Evolutionary conservation across 352 stramenopile species (phyloP), one percentile per base, ranked within the genome.

Genomic region (Pythium vanterpoolii): DNA sequence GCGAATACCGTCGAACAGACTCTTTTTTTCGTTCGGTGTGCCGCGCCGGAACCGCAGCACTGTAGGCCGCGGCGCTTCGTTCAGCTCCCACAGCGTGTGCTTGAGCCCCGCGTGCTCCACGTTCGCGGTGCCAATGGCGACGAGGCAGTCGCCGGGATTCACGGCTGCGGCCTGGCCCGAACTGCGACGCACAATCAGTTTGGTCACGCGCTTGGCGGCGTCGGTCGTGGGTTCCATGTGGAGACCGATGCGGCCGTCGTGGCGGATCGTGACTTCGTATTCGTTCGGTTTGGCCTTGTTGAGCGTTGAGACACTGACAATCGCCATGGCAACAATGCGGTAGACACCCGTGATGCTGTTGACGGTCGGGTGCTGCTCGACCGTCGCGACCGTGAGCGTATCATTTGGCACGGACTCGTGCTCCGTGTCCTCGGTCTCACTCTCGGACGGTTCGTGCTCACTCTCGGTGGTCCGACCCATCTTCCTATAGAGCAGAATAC

Each of bases 261-360:
- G 71, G 26, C 68, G 62, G 66, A 93, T 86, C n/a, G 62, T 72
- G 45, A 93, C 72, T 62, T 91, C 79, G 47, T 93, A 93, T 57
- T 93, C 84, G 53, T 93, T 93, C 10, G 84, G 70, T 62, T 91
- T 91, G 52, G 77, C 74, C 30, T 67, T 81, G 55, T 77, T 79
- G 21, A 91, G 53, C 5, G 77, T 91, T 21, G 81, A 91, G n/a
- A 93, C 79, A 54, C 82, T 91, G 34, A 91, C 81, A 50, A 80
- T 84, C 30, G 72, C 69, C 84, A 90, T 91, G 23, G 79, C 79
- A 14, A 87, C 80, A 13, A 87, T 79, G 58, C 82, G 80, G 60
- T 93, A 91, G n/a, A 91, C 83, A 34, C 83, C 83, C 8, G 83
- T 93, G 63, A 93, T 89, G 50, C 77, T 91, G 42, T 77, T 82